Percentiles rank a stretch among this genome's conserved stretches.
phyloP scores from a whole-genome alignment of 345 rosid genomes.

The Boechera divaricarpa region DNA sequence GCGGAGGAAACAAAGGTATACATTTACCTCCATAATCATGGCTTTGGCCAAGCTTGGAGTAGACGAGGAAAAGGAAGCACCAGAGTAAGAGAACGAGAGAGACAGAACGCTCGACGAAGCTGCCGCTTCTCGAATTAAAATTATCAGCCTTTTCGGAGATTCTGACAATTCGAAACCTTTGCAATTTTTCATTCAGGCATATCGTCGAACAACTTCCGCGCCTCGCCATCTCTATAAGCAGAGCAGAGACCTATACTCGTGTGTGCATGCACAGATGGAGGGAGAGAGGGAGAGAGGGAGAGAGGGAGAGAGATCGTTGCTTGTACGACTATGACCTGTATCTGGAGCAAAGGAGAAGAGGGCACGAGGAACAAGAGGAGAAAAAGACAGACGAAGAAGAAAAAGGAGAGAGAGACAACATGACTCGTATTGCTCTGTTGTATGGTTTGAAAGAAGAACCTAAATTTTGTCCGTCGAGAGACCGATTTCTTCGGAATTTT shows the following conservation, averaged over 20 bases:
- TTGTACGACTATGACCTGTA: conserved; percentile 22
- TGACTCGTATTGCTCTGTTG: conserved; percentile 9
- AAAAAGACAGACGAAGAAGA: neutral
- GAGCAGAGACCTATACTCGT: conserved; percentile 1
- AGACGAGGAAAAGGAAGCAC: conserved; percentile 68
- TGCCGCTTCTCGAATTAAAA: conserved; percentile 5
- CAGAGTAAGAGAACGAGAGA: conserved; percentile 65
- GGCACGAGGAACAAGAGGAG: conserved; percentile 23
- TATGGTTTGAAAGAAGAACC: neutral
- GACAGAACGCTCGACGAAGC: conserved; percentile 57
- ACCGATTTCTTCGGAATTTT: conserved; percentile 26
- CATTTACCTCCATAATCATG: conserved; percentile 62
- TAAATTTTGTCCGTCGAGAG: conserved; percentile 21
- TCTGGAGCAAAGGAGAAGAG: conserved; percentile 26
- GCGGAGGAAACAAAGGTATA: neutral
- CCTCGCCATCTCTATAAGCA: conserved; percentile 21
- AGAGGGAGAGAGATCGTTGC: neutral
- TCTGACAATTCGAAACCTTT: conserved; percentile 31
- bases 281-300: neutral
- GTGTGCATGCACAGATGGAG: conserved; percentile 21
- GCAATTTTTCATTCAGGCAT: conserved; percentile 42
- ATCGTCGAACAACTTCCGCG: conserved; percentile 45
- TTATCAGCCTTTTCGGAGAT: conserved; percentile 22
- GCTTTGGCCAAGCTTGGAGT: conserved; percentile 67
- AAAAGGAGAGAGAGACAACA: conserved; percentile 16